Evolutionary conservation across 345 rosid species (phyloP).

Genomic region (Populus simonii): DNA sequence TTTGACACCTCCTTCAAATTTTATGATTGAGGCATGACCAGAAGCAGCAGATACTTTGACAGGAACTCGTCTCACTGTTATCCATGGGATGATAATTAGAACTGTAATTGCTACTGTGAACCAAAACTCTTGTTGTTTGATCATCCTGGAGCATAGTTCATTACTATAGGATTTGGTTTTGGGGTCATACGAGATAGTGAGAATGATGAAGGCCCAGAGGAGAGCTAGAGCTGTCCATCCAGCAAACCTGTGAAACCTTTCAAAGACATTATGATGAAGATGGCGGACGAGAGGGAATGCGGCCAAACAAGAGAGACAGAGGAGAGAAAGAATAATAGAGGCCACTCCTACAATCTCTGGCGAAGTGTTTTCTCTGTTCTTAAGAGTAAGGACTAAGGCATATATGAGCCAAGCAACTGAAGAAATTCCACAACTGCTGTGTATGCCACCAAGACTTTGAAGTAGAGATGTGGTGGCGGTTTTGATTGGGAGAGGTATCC

Average conservation of each 20-base stretch:
- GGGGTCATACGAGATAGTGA: slow-evolving; percentile 61
- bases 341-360: slow-evolving; percentile 58
- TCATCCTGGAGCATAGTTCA: slow-evolving; percentile 39
- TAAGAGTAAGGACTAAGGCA: slow-evolving; percentile 56
- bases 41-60: slow-evolving; percentile 57
- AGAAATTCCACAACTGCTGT: slow-evolving; percentile 73
- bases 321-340: slow-evolving; percentile 52
- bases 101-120: slow-evolving; percentile 56
- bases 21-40: slow-evolving; percentile 70
- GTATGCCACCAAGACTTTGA: slow-evolving; percentile 76
- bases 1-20: slow-evolving; percentile 63
- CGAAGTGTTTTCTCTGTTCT: slow-evolving; percentile 47
- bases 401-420: slow-evolving; percentile 71
- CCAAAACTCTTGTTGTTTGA: slow-evolving; percentile 71
- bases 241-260: slow-evolving; percentile 63
- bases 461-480: slow-evolving; percentile 64
- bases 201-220: slow-evolving; percentile 61
- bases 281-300: slow-evolving; percentile 84
- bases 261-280: slow-evolving; percentile 75
- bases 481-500: slow-evolving; percentile 54
- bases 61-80: slow-evolving; percentile 63
- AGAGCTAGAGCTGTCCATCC: slow-evolving; percentile 75
- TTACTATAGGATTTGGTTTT: slow-evolving; percentile 47
- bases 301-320: slow-evolving; percentile 50
- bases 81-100: slow-evolving; percentile 64